Evolutionary conservation across 164 flowering plant species (phyloP).

Genomic region (Macadamia integrifolia): DNA sequence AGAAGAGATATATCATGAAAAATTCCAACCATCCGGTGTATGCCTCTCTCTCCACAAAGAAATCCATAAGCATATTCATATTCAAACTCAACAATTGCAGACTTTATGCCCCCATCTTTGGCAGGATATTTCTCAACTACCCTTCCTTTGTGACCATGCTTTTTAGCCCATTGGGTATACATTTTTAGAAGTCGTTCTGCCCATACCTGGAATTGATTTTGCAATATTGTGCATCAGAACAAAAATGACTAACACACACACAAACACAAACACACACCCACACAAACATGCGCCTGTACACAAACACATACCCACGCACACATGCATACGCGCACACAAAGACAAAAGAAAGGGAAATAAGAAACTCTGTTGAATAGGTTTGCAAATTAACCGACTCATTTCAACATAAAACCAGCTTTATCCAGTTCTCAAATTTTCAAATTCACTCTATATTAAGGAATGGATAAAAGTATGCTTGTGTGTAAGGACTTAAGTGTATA

Average conservation of each 20-base stretch:
- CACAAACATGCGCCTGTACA: too few relatives aligned
- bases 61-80: constrained; percentile 70
- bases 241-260: too few relatives aligned
- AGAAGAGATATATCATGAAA: constrained; percentile 24
- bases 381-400: too few relatives aligned
- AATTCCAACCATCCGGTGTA: constrained; percentile 44
- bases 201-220: constrained; percentile 54
- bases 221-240: neutral
- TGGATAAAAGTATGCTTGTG: too few relatives aligned
- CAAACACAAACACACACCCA: too few relatives aligned
- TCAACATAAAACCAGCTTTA: too few relatives aligned
- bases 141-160: constrained; percentile 62
- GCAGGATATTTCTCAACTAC: constrained; percentile 43
- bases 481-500: too few relatives aligned
- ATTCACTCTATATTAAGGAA: too few relatives aligned
- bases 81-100: constrained; percentile 74
- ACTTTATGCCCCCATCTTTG: constrained; percentile 47
- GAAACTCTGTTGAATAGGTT: too few relatives aligned
- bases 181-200: constrained; percentile 55
- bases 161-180: constrained; percentile 83
- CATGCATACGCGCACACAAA: neutral
- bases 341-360: neutral
- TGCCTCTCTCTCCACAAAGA: constrained; percentile 77
- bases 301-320: too few relatives aligned
- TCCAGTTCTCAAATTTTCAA: too few relatives aligned